Conservation (phyloP, 495 filamentous ascomycete genomes). For the Xylaria bambusicola region DNA sequence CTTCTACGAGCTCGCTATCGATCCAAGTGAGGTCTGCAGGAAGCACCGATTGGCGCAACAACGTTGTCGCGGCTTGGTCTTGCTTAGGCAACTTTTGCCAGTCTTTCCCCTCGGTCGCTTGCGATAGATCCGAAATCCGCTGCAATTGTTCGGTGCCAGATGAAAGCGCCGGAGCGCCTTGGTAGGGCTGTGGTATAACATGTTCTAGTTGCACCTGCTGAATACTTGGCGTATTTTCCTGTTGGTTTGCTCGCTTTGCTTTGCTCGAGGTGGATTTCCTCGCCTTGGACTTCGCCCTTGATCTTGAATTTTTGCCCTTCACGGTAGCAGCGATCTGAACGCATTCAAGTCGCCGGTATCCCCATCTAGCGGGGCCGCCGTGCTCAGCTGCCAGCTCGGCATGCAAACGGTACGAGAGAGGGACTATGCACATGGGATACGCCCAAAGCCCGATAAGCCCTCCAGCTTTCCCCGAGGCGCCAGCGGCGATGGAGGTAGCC, state of each 20-base stretch:
- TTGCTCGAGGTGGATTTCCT: conserved; percentile 28
- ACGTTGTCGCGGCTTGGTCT: conserved; percentile 58
- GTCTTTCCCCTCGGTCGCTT: conserved; percentile 31
- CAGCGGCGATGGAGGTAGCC: conserved; percentile 83
- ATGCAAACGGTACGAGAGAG: conserved; percentile 83
- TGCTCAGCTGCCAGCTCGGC: conserved; percentile 83
- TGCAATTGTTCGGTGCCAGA: background rate
- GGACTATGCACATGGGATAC: conserved; percentile 82
- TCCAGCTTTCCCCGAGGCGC: conserved; percentile 93
- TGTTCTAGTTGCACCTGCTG: conserved; percentile 20
- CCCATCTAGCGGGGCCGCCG: conserved; percentile 79
- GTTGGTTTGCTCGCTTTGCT: conserved; percentile 31
- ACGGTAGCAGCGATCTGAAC: conserved; percentile 69
- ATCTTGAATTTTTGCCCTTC: conserved; percentile 36
- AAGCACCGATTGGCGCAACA: conserved; percentile 62
- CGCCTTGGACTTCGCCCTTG: conserved; percentile 22
- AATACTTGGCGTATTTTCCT: conserved; percentile 16
- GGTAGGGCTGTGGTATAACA: background rate
- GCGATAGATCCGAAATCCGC: background rate
- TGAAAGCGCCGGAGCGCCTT: background rate
- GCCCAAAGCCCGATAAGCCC: conserved; percentile 92
- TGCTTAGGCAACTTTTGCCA: conserved; percentile 74
- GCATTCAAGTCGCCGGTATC: conserved; percentile 77
- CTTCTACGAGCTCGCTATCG: conserved; percentile 60
- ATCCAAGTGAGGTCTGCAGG: conserved; percentile 90